Evolutionary conservation across 169 alveolate species (phyloP), one percentile per base, ranked within the genome.

Genomic region (Eimeria falciformis): DNA sequence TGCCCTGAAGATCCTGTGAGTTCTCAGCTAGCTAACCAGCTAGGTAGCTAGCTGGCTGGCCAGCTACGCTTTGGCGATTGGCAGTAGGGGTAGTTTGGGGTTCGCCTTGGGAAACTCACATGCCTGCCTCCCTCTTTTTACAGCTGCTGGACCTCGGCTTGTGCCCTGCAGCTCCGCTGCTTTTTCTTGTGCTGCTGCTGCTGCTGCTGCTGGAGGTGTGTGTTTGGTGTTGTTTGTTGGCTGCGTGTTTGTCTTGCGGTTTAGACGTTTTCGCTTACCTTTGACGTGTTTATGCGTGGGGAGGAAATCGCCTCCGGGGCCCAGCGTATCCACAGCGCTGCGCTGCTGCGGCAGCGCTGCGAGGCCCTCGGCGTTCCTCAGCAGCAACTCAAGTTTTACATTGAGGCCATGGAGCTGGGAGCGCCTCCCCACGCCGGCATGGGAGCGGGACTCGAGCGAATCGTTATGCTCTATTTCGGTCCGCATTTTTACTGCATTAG

Each of bases 361-460:
- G 45, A 66, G 58, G 95, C 68, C 12, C 77, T 93, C 29, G 95
- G 95, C n/a, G 91, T 93, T 17, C 94, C 93, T 23, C 82, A 50
- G n/a, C 43, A 81, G 37, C 86, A 96, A 1, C 47, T 98, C 47
- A 92, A 97, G 93, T 97, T 96, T 92, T 99, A 99, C 95, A 96
- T 98, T 46, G 99, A 99, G 69, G 95, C 99, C 25, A 98, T 99
- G 96, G 97, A 96, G 90, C 97, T 96, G 92, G 99, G 99, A 40
- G 99, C 99, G 21, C 98, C 96, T 45, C 99, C 99, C 33, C 99
- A 99, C 93, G 99, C 99, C 0, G 99, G 99, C 69, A 98, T 99
- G 79, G 99, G 99, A 33, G 97, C 99, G 87, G 99, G 99, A 55
- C 97, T 99, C 78, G 99, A 99, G 94, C 97, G 99, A 84, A 99